Evolutionary conservation across 805 yeast species (phyloP), one percentile per base, ranked within the genome.

Genomic region (Kodamaea kaohsiungensis): DNA sequence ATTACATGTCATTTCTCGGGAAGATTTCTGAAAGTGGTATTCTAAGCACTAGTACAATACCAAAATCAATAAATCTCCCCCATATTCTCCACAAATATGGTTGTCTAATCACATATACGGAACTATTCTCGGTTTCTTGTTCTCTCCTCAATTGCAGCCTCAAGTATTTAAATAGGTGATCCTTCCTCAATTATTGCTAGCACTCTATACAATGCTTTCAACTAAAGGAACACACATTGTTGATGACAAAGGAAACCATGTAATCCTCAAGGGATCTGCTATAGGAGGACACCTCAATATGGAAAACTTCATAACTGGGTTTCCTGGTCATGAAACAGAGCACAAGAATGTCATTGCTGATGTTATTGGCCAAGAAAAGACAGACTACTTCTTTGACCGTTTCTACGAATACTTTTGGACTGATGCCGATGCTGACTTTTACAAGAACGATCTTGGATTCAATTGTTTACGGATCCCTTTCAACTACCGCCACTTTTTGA

Each of bases 231-330:
- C 82, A 18, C 77, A 80, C 56, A 80, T 80, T 55, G 81, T 79
- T 42, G 80, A 78, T 56, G 67, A 61, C 15, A 61, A 64, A 10
- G 82, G 71, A 6, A 40, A 40, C 19, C 52, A 57, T 4, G 71
- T 80, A 5, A 73, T 80, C 16, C 71, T 80, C 53, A 75, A 72
- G 54, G 84, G 84, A 15, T 64, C 80, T 38, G 83, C 81, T 50
- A 70, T 68, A 30, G 83, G 83, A 46, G 82, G 82, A 45, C 81
- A 76, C 55, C 71, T 80, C 56, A 80, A 80, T 63, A 80, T 80
- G 83, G 84, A 80, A 64, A 80, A 80, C 64, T 80, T 80, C 73
- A 80, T 80, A 59, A 80, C 83, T 25, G 84, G 84, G 3, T 80
- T 75, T 56, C 82, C 83, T 9, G 84, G 84, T 2, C 81, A 76